A percentile compares a stretch with the other conserved stretches of the same genome.
Conservation (phyloP, 257 asterid species). For the Handroanthus guayacan region DNA sequence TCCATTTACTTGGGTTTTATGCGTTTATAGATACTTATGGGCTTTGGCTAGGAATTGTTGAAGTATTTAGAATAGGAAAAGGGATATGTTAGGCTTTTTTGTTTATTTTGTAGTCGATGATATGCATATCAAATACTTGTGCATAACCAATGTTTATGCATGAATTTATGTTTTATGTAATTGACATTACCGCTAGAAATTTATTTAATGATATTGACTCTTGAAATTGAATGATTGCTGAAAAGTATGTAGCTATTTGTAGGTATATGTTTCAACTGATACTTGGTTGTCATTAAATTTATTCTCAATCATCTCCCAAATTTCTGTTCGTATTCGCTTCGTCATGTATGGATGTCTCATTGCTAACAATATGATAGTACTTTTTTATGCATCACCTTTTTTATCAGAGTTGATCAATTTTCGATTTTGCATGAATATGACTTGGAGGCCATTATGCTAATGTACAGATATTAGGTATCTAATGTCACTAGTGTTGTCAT, state of each 20-base stretch:
- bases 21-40: neutral
- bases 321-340: neutral
- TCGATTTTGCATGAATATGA: too few species aligned
- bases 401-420: neutral
- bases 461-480: neutral
- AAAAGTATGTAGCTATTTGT: too few species aligned
- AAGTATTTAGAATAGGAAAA: neutral
- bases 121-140: neutral
- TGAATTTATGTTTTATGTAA: neutral
- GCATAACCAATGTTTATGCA: neutral
- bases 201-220: neutral
- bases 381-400: neutral
- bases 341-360: neutral
- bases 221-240: neutral
- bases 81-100: neutral
- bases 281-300: too few species aligned
- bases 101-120: neutral
- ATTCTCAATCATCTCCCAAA: neutral
- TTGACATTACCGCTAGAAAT: neutral
- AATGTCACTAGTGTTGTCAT: neutral
- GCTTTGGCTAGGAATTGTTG: neutral
- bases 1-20: neutral
- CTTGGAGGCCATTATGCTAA: neutral
- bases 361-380: too few species aligned
- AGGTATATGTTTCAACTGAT: too few species aligned